phyloP scores from a whole-genome alignment of 805 yeast species.

The Candida montana region DNA sequence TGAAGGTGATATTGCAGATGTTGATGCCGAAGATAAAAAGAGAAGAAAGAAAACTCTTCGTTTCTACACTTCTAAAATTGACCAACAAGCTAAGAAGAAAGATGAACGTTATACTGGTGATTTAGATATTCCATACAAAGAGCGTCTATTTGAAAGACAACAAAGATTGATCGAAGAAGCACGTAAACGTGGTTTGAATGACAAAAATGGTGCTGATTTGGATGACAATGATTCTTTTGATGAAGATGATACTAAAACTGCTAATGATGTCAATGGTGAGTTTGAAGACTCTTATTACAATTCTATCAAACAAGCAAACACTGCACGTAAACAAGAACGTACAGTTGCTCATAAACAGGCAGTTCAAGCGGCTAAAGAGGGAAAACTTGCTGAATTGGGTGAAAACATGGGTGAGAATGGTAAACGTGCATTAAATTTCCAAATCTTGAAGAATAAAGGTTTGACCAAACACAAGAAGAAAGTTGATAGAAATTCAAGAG shows the following conservation, averaged over 20 bases:
- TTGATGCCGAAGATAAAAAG: conserved; percentile 82
- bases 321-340: conserved; percentile 47
- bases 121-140: conserved; percentile 85
- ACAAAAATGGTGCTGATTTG: conserved; percentile 49
- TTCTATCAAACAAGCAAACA: conserved; percentile 42
- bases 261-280: conserved; percentile 37
- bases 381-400: conserved; percentile 71
- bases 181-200: conserved; percentile 68
- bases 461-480: conserved; percentile 89
- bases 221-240: conserved; percentile 42
- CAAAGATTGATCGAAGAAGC: conserved; percentile 87
- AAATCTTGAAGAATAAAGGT: conserved; percentile 94
- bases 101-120: conserved; percentile 70
- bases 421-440: conserved; percentile 92
- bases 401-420: conserved; percentile 64
- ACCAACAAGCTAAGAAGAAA: conserved; percentile 67
- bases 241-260: conserved; percentile 40
- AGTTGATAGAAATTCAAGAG: conserved; percentile 92
- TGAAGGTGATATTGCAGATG: conserved; percentile 71
- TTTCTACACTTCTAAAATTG: conserved; percentile 95
- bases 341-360: conserved; percentile 64
- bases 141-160: conserved; percentile 84
- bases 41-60: conserved; percentile 77
- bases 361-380: conserved; percentile 75
- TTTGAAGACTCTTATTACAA: conserved; percentile 59